A percentile compares a stretch with the other conserved stretches of the same genome.
These are phyloP conservation scores for Trichophyton rubrum DNA, from an alignment of 2,329 filamentous ascomycete species.

Conservation along the genomic window DNA sequence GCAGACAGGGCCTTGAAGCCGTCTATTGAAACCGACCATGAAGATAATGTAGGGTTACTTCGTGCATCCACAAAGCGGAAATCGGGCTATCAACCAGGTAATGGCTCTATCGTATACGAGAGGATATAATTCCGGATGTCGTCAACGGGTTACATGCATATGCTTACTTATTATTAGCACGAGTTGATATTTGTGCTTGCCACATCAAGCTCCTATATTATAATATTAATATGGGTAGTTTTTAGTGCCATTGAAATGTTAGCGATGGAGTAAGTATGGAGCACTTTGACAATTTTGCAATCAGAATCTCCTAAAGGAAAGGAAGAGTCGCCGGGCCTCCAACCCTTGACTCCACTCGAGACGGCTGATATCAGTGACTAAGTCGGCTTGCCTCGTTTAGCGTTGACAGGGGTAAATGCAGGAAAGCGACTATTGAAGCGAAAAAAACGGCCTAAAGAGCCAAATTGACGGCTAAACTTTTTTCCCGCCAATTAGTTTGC, in stretches of 20 bases:
- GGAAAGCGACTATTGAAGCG: constrained; percentile 1
- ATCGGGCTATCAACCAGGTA: background rate
- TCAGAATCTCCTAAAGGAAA: background rate
- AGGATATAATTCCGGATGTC: background rate
- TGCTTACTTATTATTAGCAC: background rate
- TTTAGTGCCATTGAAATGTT: background rate
- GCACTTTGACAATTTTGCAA: background rate
- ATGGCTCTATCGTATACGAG: background rate
- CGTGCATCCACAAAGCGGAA: background rate
- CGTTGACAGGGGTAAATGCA: background rate
- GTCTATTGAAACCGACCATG: background rate
- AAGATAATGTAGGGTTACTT: background rate
- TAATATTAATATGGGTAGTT: too few species aligned
- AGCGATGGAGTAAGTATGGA: background rate
- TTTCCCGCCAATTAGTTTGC: background rate
- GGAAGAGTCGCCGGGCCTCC: background rate
- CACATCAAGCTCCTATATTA: too few species aligned
- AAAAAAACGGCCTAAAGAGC: background rate
- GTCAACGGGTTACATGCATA: background rate
- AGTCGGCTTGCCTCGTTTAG: background rate
- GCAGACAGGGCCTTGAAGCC: background rate
- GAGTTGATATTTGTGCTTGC: background rate
- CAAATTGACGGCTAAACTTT: background rate
- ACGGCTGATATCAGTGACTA: background rate
- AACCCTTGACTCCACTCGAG: background rate